These are phyloP conservation scores for Bigelowiella natans DNA, from an alignment of 78 protist species.

Conservation along the genomic window DNA sequence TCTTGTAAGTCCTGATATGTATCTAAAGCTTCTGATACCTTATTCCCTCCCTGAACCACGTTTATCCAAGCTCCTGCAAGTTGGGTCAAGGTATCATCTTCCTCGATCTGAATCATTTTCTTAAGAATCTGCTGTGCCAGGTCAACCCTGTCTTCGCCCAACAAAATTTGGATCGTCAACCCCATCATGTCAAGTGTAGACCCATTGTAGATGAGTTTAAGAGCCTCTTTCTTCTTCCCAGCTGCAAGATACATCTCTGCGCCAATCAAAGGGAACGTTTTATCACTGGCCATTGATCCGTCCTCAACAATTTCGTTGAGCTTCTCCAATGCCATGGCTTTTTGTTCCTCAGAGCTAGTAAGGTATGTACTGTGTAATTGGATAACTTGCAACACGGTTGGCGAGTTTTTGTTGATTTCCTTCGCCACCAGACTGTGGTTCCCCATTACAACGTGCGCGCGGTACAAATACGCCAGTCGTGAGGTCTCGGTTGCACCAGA, in stretches of 20 bases:
- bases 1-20: not conserved
- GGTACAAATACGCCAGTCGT: not conserved
- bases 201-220: not conserved
- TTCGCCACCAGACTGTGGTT: not conserved
- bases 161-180: not conserved
- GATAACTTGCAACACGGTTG: not conserved
- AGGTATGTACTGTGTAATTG: not conserved
- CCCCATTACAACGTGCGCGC: not conserved
- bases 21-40: not conserved
- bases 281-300: not conserved
- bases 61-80: slow-evolving; percentile 33
- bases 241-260: not conserved
- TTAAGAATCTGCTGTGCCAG: slow-evolving; percentile 15
- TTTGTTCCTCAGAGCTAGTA: not conserved
- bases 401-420: not conserved
- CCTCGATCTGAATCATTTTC: slow-evolving; percentile 12
- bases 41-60: not conserved
- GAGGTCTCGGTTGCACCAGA: not conserved
- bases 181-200: not conserved
- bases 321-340: not conserved
- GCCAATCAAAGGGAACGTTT: not conserved
- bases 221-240: not conserved
- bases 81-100: slow-evolving; percentile 27
- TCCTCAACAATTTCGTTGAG: not conserved
- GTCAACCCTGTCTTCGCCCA: slow-evolving; percentile 14